These are phyloP conservation scores for Phytophthora sansomeana DNA, from an alignment of 352 stramenopile genomes.

Conservation along the genomic window DNA sequence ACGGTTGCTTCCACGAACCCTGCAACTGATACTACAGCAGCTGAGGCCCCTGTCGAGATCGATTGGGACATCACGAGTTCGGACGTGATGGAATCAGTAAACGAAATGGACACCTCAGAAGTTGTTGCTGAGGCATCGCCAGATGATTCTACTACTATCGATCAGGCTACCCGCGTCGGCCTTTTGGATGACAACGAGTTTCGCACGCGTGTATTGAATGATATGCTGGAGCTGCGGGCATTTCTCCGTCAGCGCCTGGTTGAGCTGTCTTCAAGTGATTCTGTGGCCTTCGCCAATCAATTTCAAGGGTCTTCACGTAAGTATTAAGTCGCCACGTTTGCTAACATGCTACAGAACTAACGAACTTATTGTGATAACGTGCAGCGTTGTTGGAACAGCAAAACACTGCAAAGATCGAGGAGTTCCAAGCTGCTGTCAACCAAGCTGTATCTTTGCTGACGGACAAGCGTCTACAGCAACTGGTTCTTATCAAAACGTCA, in stretches of 20 bases:
- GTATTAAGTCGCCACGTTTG: conserved; percentile 9
- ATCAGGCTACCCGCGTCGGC: conserved; percentile 49
- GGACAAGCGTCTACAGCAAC: conserved; percentile 74
- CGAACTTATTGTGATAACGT: conserved; percentile 12
- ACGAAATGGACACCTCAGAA: conserved; percentile 11
- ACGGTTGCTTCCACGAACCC: conserved; percentile 35
- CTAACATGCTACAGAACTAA: conserved; percentile 13
- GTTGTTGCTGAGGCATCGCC: conserved; percentile 13
- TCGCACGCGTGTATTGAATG: conserved; percentile 68
- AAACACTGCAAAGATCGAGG: conserved; percentile 56
- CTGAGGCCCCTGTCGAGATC: conserved; percentile 62
- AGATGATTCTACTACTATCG: conserved; percentile 10
- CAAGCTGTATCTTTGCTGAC: conserved; percentile 58
- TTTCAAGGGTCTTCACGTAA: conserved; percentile 72
- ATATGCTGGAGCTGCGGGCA: conserved; percentile 74
- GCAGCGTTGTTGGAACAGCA: conserved; percentile 73
- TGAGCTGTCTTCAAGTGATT: conserved; percentile 54
- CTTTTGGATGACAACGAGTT: conserved; percentile 68
- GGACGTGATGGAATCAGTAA: conserved; percentile 42
- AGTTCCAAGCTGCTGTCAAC: conserved; percentile 50
- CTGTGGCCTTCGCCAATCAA: conserved; percentile 77
- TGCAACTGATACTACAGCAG: conserved; percentile 15
- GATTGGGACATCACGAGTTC: conserved; percentile 80
- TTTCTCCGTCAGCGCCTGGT: conserved; percentile 68
- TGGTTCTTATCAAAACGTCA: conserved; percentile 81